phyloP scores from a whole-genome alignment of 2,329 filamentous ascomycete genomes.

The Hypoxylon sp. region DNA sequence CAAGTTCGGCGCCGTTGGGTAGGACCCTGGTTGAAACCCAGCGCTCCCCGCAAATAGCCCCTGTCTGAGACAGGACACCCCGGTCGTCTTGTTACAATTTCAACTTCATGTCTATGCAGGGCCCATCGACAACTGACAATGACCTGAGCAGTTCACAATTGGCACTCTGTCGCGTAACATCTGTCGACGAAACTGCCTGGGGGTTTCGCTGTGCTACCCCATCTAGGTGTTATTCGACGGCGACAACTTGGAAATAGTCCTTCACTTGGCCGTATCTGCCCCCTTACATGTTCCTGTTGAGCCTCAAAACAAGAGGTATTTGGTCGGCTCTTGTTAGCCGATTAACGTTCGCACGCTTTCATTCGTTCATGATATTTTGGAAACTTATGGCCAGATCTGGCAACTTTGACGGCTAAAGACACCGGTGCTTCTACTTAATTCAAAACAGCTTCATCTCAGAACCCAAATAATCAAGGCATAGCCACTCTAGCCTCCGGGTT shows the following conservation, averaged over 20 bases:
- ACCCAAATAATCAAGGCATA: background rate
- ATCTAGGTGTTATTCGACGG: background rate
- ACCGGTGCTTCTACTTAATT: background rate
- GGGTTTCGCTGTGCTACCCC: background rate
- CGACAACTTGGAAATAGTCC: background rate
- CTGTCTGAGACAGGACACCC: constrained; percentile 46
- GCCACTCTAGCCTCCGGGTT: background rate
- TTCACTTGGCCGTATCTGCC: constrained; percentile 1
- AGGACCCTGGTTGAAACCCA: constrained; percentile 45
- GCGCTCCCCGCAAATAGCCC: constrained; percentile 40
- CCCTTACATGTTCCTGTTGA: constrained; percentile 19
- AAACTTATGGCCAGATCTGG: constrained; percentile 7
- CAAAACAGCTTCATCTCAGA: constrained; percentile 1
- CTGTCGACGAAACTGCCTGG: constrained; percentile 4
- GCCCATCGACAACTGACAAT: constrained; percentile 16
- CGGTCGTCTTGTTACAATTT: constrained; percentile 46
- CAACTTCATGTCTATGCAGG: constrained; percentile 48
- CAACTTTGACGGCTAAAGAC: constrained; percentile 3
- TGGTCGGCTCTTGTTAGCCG: constrained; percentile 13
- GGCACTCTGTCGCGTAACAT: constrained; percentile 10
- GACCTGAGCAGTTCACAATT: constrained; percentile 23
- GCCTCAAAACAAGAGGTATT: constrained; percentile 18
- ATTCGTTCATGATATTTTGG: constrained; percentile 3
- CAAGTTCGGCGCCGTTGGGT: constrained; percentile 35
- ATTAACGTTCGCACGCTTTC: background rate